phyloP scores from a whole-genome alignment of 768 basidiomycete genomes.

The Neoboletus subvelutipes region DNA sequence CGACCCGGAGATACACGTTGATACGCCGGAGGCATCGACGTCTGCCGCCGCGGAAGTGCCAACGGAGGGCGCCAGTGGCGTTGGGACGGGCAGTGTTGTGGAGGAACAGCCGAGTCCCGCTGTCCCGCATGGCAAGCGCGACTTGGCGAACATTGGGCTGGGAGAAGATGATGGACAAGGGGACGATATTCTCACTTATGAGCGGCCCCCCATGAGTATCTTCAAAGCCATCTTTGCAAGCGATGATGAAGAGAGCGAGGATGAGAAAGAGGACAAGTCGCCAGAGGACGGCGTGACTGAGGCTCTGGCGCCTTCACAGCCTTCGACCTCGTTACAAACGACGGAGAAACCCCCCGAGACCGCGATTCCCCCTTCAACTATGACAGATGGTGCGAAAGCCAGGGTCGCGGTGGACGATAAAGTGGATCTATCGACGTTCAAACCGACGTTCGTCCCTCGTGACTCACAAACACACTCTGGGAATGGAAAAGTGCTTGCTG shows the following conservation, averaged over 20 bases:
- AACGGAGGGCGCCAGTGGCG: background rate
- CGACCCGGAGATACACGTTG: slow-evolving; percentile 50
- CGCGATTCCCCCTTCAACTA: background rate
- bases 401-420: slow-evolving; percentile 13
- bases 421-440: slow-evolving; percentile 73
- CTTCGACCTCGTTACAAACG: slow-evolving; percentile 8
- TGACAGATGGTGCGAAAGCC: background rate
- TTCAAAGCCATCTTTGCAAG: slow-evolving; percentile 99
- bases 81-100: background rate
- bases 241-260: slow-evolving; percentile 84
- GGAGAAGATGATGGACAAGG: slow-evolving; percentile 94
- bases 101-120: background rate
- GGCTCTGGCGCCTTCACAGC: slow-evolving; percentile 9
- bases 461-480: slow-evolving; percentile 40
- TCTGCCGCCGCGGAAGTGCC: slow-evolving; percentile 17
- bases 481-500: slow-evolving; percentile 40
- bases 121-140: slow-evolving; percentile 39
- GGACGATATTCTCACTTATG: slow-evolving; percentile 81
- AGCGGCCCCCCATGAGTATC: slow-evolving; percentile 85
- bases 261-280: slow-evolving; percentile 46
- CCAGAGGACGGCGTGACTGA: slow-evolving; percentile 5
- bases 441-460: slow-evolving; percentile 79
- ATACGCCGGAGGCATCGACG: slow-evolving; percentile 29
- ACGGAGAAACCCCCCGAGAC: background rate
- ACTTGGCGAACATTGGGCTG: slow-evolving; percentile 80